These are phyloP conservation scores for Acidomyces sp. DNA, from an alignment of 495 filamentous ascomycete genomes.

Conservation along the genomic window DNA sequence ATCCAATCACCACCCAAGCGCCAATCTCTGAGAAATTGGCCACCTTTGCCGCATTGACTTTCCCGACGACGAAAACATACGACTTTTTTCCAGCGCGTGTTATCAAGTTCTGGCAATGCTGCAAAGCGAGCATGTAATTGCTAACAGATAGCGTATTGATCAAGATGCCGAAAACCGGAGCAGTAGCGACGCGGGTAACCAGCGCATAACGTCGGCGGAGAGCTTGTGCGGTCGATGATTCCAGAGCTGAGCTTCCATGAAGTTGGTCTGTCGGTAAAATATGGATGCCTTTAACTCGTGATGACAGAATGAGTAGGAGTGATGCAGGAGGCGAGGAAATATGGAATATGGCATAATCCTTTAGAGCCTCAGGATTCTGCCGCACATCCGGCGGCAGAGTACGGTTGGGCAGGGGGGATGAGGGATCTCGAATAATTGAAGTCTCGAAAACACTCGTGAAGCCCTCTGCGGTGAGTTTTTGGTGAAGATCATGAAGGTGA, in stretches of 20 bases:
- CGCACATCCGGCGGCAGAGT: constrained; percentile 40
- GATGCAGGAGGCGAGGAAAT: constrained; percentile 73
- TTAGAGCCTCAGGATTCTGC: constrained; percentile 40
- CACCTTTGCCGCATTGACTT: constrained; percentile 87
- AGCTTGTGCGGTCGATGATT: constrained; percentile 40
- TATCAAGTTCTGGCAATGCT: constrained; percentile 56
- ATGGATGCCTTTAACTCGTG: constrained; percentile 62
- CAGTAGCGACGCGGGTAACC: constrained; percentile 65
- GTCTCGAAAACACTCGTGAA: constrained; percentile 61
- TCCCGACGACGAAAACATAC: constrained; percentile 93
- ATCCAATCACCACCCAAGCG: constrained; percentile 94
- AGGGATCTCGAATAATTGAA: constrained; percentile 62
- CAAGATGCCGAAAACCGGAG: constrained; percentile 76
- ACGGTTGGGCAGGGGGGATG: constrained; percentile 76
- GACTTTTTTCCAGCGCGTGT: constrained; percentile 71
- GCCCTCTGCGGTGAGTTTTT: constrained; percentile 41
- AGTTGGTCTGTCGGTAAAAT: constrained; percentile 55
- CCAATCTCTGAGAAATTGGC: constrained; percentile 93
- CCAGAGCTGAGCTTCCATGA: constrained; percentile 33
- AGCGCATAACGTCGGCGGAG: constrained; percentile 80
- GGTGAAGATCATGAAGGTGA: constrained; percentile 46
- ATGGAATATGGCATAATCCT: constrained; percentile 73
- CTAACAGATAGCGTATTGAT: constrained; percentile 88
- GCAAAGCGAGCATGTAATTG: constrained; percentile 74
- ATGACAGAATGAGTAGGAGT: constrained; percentile 74